phyloP scores from a whole-genome alignment of 1,284 basidiomycete species.

The Ceratobasidium sp. region DNA sequence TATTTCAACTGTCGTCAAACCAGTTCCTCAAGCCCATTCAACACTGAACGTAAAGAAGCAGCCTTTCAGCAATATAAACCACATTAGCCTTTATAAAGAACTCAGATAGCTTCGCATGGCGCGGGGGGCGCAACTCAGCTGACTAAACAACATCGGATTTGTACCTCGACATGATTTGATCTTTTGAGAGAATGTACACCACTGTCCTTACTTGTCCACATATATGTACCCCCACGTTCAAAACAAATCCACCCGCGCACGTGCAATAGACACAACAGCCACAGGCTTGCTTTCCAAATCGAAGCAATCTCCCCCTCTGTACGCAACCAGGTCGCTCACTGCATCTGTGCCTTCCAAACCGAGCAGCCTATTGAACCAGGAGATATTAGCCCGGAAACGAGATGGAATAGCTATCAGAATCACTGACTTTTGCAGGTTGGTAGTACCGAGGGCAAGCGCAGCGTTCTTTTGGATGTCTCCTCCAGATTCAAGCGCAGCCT shows the following conservation, averaged over 20 bases:
- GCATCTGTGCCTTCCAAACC: constrained; percentile 60
- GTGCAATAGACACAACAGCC: constrained; percentile 62
- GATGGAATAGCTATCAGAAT: neutral
- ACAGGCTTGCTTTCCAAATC: constrained; percentile 69
- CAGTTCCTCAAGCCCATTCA: too few relatives aligned
- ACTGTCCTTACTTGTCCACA: too few relatives aligned
- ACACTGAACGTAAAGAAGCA: too few relatives aligned
- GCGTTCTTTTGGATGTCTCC: constrained; percentile 62
- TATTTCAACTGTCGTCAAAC: too few relatives aligned
- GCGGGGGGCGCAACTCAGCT: too few relatives aligned
- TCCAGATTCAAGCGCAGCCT: constrained; percentile 57
- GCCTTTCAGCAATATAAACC: too few relatives aligned
- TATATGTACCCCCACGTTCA: constrained; percentile 47
- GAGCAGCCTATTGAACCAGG: constrained; percentile 56
- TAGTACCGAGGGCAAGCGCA: constrained; percentile 68
- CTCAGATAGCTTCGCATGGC: too few relatives aligned
- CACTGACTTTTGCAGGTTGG: constrained; percentile 65
- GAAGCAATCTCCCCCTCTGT: constrained; percentile 67
- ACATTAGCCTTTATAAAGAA: too few relatives aligned
- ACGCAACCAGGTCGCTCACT: constrained; percentile 70
- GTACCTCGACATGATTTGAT: too few relatives aligned
- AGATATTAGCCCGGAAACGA: neutral
- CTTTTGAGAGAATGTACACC: too few relatives aligned
- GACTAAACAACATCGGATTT: too few relatives aligned
- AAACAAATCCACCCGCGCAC: constrained; percentile 59